Percentiles rank a stretch among this genome's conserved stretches.
Conservation (phyloP, 352 stramenopile species). For the Globisporangium abappressorium region DNA sequence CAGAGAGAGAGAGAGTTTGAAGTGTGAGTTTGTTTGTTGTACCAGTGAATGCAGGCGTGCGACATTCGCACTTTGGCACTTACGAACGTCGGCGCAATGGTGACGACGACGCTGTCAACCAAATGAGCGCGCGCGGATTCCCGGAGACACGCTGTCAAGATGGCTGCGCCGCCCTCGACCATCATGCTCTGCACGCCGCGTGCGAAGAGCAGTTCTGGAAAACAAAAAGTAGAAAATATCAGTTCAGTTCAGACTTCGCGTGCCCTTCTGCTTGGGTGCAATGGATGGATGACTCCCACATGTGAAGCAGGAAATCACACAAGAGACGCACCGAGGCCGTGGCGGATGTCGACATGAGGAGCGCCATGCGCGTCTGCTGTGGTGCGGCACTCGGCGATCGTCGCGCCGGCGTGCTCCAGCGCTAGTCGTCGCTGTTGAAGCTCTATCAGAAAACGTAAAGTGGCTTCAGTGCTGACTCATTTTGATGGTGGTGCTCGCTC, state of each 20-base stretch:
- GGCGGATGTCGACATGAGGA: slow-evolving; percentile 50
- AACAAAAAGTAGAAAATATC: neutral
- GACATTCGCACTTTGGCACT: slow-evolving; percentile 24
- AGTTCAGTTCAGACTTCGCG: neutral
- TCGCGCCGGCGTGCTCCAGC: slow-evolving; percentile 47
- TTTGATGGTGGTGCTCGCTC: neutral
- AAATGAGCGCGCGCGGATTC: slow-evolving; percentile 36
- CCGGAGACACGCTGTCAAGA: slow-evolving; percentile 70
- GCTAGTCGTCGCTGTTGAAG: slow-evolving; percentile 27
- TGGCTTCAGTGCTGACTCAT: neutral
- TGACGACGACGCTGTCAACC: slow-evolving; percentile 71
- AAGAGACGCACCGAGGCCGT: slow-evolving; percentile 48
- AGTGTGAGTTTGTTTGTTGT: neutral
- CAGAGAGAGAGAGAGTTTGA: neutral
- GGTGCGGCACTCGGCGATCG: slow-evolving; percentile 36
- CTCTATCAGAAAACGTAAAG: slow-evolving; percentile 25
- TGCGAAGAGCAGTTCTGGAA: slow-evolving; percentile 29
- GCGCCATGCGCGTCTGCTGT: slow-evolving; percentile 14
- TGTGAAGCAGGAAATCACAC: neutral
- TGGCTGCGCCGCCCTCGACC: slow-evolving; percentile 76
- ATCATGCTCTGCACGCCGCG: slow-evolving; percentile 66
- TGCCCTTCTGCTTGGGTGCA: neutral
- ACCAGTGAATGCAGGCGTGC: neutral
- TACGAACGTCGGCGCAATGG: slow-evolving; percentile 80
- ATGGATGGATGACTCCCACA: neutral